These are phyloP conservation scores for Penicillium pancosmium DNA, from an alignment of 495 filamentous ascomycete genomes.

Conservation along the genomic window DNA sequence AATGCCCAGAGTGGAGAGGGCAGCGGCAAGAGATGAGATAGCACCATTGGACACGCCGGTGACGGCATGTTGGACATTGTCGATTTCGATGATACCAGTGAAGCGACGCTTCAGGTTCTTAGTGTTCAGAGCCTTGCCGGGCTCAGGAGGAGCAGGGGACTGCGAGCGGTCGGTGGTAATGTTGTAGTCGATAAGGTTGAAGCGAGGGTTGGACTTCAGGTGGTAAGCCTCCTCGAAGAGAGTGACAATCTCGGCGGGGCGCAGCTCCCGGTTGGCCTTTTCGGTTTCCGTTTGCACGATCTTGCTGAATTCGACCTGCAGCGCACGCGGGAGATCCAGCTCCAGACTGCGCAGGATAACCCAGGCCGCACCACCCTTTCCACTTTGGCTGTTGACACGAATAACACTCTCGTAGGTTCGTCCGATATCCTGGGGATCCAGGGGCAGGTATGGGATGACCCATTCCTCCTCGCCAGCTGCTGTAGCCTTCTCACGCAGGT, in stretches of 20 bases:
- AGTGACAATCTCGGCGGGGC: constrained; percentile 76
- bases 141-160: constrained; percentile 70
- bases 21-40: constrained; percentile 84
- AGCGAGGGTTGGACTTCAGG: constrained; percentile 76
- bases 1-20: constrained; percentile 77
- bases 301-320: constrained; percentile 89
- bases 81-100: constrained; percentile 83
- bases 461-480: constrained; percentile 63
- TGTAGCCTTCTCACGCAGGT: constrained; percentile 61
- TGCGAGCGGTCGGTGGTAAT: constrained; percentile 82
- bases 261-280: constrained; percentile 74
- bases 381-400: constrained; percentile 94
- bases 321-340: constrained; percentile 88
- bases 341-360: constrained; percentile 86
- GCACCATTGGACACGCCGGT: constrained; percentile 85
- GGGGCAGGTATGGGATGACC: constrained; percentile 86
- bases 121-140: constrained; percentile 71
- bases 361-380: constrained; percentile 95
- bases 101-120: constrained; percentile 82
- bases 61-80: constrained; percentile 76
- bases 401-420: constrained; percentile 97
- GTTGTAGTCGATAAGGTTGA: constrained; percentile 88
- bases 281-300: constrained; percentile 83
- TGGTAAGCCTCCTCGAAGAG: constrained; percentile 91
- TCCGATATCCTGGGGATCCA: constrained; percentile 92